Conservation (phyloP, 2,329 filamentous ascomycete species). For the Phaeosphaeriaceae sp. region DNA sequence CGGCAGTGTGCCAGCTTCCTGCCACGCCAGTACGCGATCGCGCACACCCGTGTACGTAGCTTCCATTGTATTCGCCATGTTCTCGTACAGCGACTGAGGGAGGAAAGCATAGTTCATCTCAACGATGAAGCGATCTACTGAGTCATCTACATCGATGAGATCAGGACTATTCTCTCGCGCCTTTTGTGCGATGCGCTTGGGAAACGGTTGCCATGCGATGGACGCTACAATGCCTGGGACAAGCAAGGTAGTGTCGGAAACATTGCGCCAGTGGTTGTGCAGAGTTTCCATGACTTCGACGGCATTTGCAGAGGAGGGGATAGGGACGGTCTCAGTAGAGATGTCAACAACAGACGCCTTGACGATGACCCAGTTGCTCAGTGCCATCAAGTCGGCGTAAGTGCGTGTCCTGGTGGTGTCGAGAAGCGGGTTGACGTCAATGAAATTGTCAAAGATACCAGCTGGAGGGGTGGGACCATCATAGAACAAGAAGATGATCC, state of each 20-base stretch:
- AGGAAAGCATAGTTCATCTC: constrained; percentile 55
- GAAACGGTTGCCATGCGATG: constrained; percentile 47
- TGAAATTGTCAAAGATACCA: constrained; percentile 65
- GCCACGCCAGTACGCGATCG: constrained; percentile 45
- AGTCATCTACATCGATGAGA: constrained; percentile 50
- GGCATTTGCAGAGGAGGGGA: constrained; percentile 31
- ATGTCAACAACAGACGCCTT: constrained; percentile 44
- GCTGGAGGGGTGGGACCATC: constrained; percentile 52
- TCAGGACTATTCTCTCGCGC: constrained; percentile 32
- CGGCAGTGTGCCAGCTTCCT: constrained; percentile 48
- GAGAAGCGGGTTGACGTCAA: constrained; percentile 51
- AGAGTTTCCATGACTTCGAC: constrained; percentile 36
- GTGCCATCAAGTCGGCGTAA: constrained; percentile 56
- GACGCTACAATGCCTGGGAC: constrained; percentile 42
- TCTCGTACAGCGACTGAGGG: constrained; percentile 38
- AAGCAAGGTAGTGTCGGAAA: constrained; percentile 27
- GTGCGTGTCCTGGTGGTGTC: constrained; percentile 58
- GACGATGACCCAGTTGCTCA: constrained; percentile 53
- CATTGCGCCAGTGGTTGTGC: constrained; percentile 40
- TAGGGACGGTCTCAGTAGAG: constrained; percentile 41
- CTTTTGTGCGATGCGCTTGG: constrained; percentile 32
- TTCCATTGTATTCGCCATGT: constrained; percentile 51
- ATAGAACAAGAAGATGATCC: constrained; percentile 44
- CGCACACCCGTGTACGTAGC: constrained; percentile 49
- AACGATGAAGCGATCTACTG: constrained; percentile 53